Conservation (phyloP, 495 filamentous ascomycete species). For the Tricharina praecox region DNA sequence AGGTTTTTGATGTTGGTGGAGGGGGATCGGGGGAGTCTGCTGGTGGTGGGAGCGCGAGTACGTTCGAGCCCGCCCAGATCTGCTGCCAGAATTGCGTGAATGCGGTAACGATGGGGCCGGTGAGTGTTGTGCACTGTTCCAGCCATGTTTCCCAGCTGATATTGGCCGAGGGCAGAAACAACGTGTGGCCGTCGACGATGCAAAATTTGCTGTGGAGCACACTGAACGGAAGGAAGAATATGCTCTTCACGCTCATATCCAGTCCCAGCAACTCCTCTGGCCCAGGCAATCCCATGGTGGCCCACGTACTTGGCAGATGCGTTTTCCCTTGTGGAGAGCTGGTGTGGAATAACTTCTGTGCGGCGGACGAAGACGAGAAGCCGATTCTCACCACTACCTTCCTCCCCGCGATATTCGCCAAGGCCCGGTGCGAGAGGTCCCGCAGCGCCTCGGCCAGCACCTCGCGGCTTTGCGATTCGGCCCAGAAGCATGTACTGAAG, state of each 20-base stretch:
- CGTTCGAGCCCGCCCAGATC: conserved; percentile 35
- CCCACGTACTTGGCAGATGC: conserved; percentile 42
- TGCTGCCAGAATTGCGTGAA: conserved; percentile 42
- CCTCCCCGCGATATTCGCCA: conserved; percentile 10
- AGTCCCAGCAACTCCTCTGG: conserved; percentile 37
- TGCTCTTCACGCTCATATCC: conserved; percentile 46
- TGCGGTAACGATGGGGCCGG: conserved; percentile 37
- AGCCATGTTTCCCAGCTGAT: conserved; percentile 64
- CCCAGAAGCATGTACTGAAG: conserved; percentile 67
- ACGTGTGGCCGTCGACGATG: conserved; percentile 44
- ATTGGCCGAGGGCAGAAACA: conserved; percentile 52
- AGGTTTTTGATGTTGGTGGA: background rate
- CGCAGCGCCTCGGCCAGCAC: conserved; percentile 35
- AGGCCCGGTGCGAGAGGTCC: conserved; percentile 31
- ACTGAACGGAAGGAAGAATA: conserved; percentile 57
- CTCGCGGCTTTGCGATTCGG: conserved; percentile 37
- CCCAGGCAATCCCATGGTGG: conserved; percentile 42
- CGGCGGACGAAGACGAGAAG: conserved; percentile 47
- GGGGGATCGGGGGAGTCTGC: background rate
- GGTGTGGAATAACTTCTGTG: conserved; percentile 55
- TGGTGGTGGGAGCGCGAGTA: too few relatives aligned
- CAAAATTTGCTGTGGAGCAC: conserved; percentile 66
- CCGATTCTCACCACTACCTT: conserved; percentile 39
- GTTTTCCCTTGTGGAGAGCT: conserved; percentile 37
- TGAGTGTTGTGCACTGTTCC: conserved; percentile 47